phyloP scores from a whole-genome alignment of 345 rosid genomes.

The Eucalyptus leucophloia region DNA sequence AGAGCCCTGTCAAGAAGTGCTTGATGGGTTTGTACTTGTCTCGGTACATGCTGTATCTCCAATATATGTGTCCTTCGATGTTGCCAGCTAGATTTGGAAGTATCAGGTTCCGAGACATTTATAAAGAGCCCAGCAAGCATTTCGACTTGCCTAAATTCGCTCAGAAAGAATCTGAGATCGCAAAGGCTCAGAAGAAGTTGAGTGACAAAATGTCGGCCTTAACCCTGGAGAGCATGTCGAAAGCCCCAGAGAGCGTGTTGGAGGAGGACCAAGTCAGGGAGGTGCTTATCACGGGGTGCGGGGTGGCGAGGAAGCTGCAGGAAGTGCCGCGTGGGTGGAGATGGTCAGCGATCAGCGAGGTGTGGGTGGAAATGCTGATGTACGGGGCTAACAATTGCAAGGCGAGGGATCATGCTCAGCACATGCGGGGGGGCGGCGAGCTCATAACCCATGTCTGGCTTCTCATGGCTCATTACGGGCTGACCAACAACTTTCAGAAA shows the following conservation, averaged over 20 bases:
- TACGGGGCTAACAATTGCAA: neutral
- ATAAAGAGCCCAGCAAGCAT: neutral
- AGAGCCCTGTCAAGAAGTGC: accelerated
- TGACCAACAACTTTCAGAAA: too few species aligned
- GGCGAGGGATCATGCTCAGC: neutral
- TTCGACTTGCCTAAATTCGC: neutral
- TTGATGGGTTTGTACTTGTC: neutral
- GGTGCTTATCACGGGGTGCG: neutral
- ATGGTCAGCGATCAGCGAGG: neutral
- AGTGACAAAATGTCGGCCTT: neutral
- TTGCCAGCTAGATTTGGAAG: neutral
- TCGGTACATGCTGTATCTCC: neutral
- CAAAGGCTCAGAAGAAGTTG: neutral
- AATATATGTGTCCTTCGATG: neutral
- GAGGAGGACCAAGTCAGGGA: neutral
- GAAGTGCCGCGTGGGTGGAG: accelerated
- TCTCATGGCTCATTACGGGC: neutral
- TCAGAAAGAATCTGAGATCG: accelerated
- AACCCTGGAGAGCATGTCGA: accelerated
- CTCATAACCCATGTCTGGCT: neutral
- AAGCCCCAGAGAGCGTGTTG: too few species aligned
- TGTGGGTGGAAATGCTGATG: constrained; percentile 7
- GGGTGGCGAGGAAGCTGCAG: neutral
- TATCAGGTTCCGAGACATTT: neutral
- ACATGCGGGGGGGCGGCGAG: neutral